phyloP scores from a whole-genome alignment of 2,329 filamentous ascomycete genomes.

The Talaromyces islandicus region DNA sequence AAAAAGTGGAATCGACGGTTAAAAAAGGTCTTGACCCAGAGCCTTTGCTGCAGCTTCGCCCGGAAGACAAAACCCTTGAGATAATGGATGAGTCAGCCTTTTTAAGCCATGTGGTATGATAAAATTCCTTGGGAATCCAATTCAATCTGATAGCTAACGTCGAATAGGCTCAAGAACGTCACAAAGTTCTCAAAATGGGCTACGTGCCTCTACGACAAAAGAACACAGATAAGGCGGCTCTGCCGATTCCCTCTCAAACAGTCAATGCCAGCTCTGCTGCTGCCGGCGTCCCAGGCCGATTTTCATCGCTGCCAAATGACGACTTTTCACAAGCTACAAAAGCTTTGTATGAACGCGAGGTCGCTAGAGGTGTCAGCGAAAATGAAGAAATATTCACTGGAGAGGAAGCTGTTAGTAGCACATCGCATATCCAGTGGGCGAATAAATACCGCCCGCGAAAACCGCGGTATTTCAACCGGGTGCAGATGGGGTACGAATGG shows the following conservation, averaged over 20 bases:
- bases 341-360: constrained; percentile 85
- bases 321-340: constrained; percentile 84
- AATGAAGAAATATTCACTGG: constrained; percentile 93
- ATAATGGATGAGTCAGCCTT: constrained; percentile 55
- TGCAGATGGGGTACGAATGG: constrained; percentile 99
- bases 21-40: constrained; percentile 53
- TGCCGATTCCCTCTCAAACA: constrained; percentile 26
- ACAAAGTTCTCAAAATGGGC: constrained; percentile 58
- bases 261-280: constrained; percentile 40
- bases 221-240: constrained; percentile 27
- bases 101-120: constrained; percentile 48
- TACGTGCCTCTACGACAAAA: constrained; percentile 58
- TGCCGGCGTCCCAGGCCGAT: constrained; percentile 57
- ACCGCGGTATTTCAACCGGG: constrained; percentile 93
- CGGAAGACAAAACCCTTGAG: constrained; percentile 58
- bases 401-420: constrained; percentile 70
- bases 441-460: constrained; percentile 84
- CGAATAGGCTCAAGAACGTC: constrained; percentile 48
- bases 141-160: constrained; percentile 10
- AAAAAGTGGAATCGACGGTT: constrained; percentile 30
- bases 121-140: background rate
- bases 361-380: constrained; percentile 82
- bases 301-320: constrained; percentile 63
- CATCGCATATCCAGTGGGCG: constrained; percentile 67
- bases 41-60: constrained; percentile 56